Base-by-base conservation (phyloP, 2,329 filamentous ascomycete genomes). In the Biscogniauxia marginata region DNA sequence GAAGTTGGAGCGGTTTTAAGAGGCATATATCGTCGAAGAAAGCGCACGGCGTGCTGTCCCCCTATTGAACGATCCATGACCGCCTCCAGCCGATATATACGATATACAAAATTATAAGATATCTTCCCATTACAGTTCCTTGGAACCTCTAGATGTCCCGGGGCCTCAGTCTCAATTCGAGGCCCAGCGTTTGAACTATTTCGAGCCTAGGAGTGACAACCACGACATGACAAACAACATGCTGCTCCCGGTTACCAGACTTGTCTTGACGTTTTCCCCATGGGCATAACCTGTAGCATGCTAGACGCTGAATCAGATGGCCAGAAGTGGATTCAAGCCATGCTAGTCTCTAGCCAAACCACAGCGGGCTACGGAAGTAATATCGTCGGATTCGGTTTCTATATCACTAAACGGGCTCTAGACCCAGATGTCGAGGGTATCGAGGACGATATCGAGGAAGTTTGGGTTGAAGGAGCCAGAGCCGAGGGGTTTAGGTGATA, bases 201-300 rank as follows among this genome's bases (percentile, higher is more conserved):
- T 34, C 59, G 54, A 16, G 52, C 53, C 5, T 63, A 56, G 19
- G 61, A 62, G 5, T 63, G 59, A 59, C 55, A 59, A 55, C 58
- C 59, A 21, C 57, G 54, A 8, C 56, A 56, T 34, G 54, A 60
- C 46, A 48, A 59, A n/a, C 53, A 56, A 18, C 51, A 58, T 20
- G 45, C 49, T 4, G 44, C 21, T 4, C 55, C 50, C 22, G 50
- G 43, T 13, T 54, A 63, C 21, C 58, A 60, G 49, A 60, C 53
- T n/a, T 64, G 60, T 51, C 46, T 64, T 19, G 63, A 61, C 49
- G 43, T 64, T 16, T 61, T 64, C 22, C 62, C 62, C 2, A 11
- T 64, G 8, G 62, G 62, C 8, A 63, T 63, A 59, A 61, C 61
- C 23, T 57, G 61, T n/a, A 53, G 49, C 22, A 57, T 59, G 7